Evolutionary conservation across 139 green algal species (phyloP).

Genomic region (Volvox africanus): DNA sequence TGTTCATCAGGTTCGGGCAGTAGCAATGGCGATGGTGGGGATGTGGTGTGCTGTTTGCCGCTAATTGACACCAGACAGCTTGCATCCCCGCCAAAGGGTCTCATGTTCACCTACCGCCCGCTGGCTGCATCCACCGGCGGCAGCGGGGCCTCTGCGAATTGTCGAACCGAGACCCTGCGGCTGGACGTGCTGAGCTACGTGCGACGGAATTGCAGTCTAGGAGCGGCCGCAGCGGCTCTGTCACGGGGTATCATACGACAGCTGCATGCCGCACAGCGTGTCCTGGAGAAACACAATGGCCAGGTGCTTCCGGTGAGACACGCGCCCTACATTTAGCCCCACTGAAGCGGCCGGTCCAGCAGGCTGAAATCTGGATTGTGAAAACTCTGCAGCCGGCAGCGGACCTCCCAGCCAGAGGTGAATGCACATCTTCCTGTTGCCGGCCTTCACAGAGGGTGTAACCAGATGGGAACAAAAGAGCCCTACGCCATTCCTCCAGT

Average conservation of each 20-base stretch:
- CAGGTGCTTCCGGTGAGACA: slow-evolving; percentile 26
- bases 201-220: slow-evolving; percentile 2
- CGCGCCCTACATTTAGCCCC: too few species aligned
- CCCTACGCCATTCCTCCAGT: too few species aligned
- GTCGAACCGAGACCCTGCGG: neutral
- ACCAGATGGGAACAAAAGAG: too few species aligned
- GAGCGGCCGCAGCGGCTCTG: slow-evolving; percentile 2
- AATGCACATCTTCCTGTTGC: too few species aligned
- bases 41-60: neutral
- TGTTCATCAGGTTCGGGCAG: neutral
- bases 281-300: slow-evolving; percentile 6
- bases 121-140: neutral
- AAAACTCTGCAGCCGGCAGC: too few species aligned
- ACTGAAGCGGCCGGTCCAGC: too few species aligned
- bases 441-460: too few species aligned
- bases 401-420: too few species aligned
- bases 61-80: slow-evolving; percentile 4
- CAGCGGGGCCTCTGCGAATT: neutral
- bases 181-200: slow-evolving; percentile 64
- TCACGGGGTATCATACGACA: neutral
- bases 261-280: slow-evolving; percentile 22
- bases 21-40: neutral
- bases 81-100: neutral
- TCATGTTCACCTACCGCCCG: slow-evolving; percentile 15
- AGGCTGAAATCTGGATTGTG: too few species aligned